Evolutionary conservation across 345 rosid genomes (phyloP).

Genomic region (Dovyalis caffra): DNA sequence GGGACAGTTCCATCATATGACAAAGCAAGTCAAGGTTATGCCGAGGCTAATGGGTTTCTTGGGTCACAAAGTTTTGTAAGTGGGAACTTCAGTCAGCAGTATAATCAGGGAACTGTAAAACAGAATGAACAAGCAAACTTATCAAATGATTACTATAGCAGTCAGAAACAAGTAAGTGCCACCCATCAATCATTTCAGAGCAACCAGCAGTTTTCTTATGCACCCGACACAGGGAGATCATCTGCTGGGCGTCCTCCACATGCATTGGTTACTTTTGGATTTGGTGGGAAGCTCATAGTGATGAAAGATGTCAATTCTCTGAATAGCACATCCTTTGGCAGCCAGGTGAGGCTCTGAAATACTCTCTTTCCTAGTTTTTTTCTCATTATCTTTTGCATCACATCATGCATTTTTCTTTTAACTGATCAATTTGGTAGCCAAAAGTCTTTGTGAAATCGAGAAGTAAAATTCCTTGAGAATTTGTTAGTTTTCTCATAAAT

Average conservation of each 20-base stretch:
- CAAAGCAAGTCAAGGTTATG: constrained; percentile 34
- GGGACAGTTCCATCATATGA: constrained; percentile 33
- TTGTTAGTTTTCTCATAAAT: constrained; percentile 8
- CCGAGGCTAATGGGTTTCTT: constrained; percentile 51
- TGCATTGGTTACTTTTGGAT: constrained; percentile 86
- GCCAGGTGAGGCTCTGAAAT: constrained; percentile 60
- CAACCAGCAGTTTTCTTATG: constrained; percentile 57
- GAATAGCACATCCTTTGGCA: constrained; percentile 53
- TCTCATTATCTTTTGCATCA: background rate
- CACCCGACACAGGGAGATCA: constrained; percentile 58
- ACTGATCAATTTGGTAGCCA: background rate
- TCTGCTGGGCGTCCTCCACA: constrained; percentile 96
- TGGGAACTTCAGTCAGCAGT: constrained; percentile 45
- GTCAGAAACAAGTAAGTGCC: constrained; percentile 42
- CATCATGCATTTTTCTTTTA: background rate
- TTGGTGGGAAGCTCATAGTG: constrained; percentile 88
- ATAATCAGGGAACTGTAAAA: constrained; percentile 41
- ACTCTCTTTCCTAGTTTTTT: background rate
- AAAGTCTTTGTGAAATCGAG: background rate
- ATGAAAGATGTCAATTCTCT: constrained; percentile 58
- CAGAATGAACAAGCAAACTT: constrained; percentile 49
- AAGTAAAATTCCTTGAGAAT: background rate
- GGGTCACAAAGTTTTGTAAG: constrained; percentile 43
- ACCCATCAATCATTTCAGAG: constrained; percentile 53
- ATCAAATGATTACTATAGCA: constrained; percentile 49